Base-by-base conservation (phyloP, 2,329 filamentous ascomycete genomes). In the Fusarium tanahbumbuense region DNA sequence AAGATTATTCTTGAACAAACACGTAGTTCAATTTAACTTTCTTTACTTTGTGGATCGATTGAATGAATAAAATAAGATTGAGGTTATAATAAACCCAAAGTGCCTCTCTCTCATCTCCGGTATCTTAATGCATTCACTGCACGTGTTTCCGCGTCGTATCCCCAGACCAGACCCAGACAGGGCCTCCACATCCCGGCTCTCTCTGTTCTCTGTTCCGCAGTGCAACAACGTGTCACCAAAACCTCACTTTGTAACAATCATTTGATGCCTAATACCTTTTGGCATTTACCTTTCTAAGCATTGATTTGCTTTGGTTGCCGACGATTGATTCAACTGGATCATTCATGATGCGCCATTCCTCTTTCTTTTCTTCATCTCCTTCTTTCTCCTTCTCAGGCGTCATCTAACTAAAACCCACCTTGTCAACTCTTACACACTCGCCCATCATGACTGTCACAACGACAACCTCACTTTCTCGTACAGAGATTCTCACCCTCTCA, bases 401-500 rank as follows among this genome's bases (percentile, higher is more conserved):
- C 34, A 45, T 46, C 52, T 47, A 70, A 48, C 52, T 47, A 70
- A 48, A 45, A 45, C 20, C 34, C 23, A 47, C 40, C 13, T 20
- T 23, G 27, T 44, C 42, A 55, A 23, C 67, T 27, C 56, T 58
- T 60, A 64, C 18, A 45, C 30, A 45, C 18, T 30, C 23, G 22
- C 30, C 42, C 59, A 73, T 73, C 71, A 78, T 79, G 73, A 71
- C 76, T 32, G 57, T 75, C 56, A 67, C 77, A 41, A 74, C 78
- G 22, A 60, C 68, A 16, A 78, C 77, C 18, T 72, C 75, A 41
- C 87, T 90, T 71, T 85, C 87, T 55, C 79, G 79, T 67, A 77
- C 78, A 55, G 88, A 90, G 78, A 82, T 84, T n/a, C 76, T 87
- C 68, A 79, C 80, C 56, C 86, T 90, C 67, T 76, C 92, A 70